These are phyloP conservation scores for Metschnikowia koreensis DNA, from an alignment of 805 yeast species.

Conservation along the genomic window DNA sequence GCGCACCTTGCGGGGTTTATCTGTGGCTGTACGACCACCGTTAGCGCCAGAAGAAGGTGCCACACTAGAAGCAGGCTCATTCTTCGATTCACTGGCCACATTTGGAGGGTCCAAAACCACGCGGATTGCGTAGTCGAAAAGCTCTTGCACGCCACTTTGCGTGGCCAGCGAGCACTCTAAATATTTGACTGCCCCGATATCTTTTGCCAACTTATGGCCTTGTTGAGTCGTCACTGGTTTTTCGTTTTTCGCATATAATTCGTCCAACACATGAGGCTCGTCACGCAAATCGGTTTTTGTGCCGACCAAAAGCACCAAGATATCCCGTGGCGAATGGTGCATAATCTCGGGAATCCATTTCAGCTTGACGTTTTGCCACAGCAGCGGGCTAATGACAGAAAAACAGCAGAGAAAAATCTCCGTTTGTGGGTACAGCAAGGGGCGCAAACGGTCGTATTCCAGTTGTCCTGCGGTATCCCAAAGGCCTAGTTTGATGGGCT, in stretches of 20 bases:
- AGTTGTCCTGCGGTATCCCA: constrained; percentile 98
- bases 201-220: constrained; percentile 66
- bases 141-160: constrained; percentile 80
- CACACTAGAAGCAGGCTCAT: constrained; percentile 6
- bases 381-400: constrained; percentile 76
- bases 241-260: constrained; percentile 58
- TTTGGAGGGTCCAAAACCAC: constrained; percentile 58
- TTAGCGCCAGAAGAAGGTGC: constrained; percentile 12
- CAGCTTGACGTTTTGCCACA: constrained; percentile 74
- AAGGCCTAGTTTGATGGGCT: constrained; percentile 77
- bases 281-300: constrained; percentile 88
- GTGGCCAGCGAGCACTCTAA: constrained; percentile 90
- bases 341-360: constrained; percentile 80
- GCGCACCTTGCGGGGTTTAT: constrained; percentile 28
- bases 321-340: constrained; percentile 75
- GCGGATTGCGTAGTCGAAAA: constrained; percentile 79
- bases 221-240: constrained; percentile 62
- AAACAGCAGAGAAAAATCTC: constrained; percentile 86
- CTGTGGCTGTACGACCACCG: constrained; percentile 1
- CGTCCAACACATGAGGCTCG: constrained; percentile 71
- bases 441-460: constrained; percentile 86
- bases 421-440: constrained; percentile 88
- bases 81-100: constrained; percentile 12
- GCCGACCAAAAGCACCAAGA: constrained; percentile 72
- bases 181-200: constrained; percentile 69